A percentile compares a stretch with the other conserved stretches of the same genome.
phyloP scores from a whole-genome alignment of 495 filamentous ascomycete species.

The Neurospora sp. region DNA sequence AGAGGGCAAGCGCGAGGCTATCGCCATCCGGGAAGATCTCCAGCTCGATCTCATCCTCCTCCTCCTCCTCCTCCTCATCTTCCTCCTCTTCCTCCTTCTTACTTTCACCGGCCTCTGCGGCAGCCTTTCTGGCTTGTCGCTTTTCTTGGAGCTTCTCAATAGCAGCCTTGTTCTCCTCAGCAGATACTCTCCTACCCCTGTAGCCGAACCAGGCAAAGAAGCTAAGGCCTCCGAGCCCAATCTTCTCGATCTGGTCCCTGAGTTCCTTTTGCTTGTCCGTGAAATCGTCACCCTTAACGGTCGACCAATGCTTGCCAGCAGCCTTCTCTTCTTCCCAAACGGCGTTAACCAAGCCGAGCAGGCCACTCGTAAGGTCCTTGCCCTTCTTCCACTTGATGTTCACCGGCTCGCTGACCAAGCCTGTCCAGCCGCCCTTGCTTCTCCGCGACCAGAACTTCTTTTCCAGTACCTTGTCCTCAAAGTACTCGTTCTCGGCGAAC shows the following conservation, averaged over 20 bases:
- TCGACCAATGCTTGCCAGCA: constrained; percentile 18
- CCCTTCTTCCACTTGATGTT: constrained; percentile 79
- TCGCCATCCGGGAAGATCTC: constrained; percentile 80
- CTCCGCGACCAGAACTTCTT: constrained; percentile 84
- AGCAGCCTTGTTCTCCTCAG: constrained; percentile 55
- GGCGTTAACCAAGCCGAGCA: constrained; percentile 59
- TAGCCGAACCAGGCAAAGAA: constrained; percentile 89
- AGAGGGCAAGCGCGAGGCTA: constrained; percentile 63
- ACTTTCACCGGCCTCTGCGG: constrained; percentile 41
- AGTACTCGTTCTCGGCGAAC: constrained; percentile 62
- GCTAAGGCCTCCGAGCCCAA: constrained; percentile 49
- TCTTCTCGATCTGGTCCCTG: constrained; percentile 44
- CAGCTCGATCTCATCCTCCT: constrained; percentile 41
- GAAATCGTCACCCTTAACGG: constrained; percentile 31
- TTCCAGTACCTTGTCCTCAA: constrained; percentile 62
- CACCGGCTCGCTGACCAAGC: constrained; percentile 76
- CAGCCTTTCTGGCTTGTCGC: constrained; percentile 43
- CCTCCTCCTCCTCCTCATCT: constrained; percentile 44
- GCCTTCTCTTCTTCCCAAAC: constrained; percentile 57
- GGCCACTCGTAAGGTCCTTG: constrained; percentile 71
- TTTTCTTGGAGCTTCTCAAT: constrained; percentile 47
- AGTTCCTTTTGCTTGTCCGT: constrained; percentile 41
- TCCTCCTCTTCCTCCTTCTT: constrained; percentile 44
- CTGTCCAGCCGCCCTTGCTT: constrained; percentile 52
- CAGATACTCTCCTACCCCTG: constrained; percentile 52